phyloP scores from a whole-genome alignment of 495 filamentous ascomycete genomes.

The Xylaria sp. region DNA sequence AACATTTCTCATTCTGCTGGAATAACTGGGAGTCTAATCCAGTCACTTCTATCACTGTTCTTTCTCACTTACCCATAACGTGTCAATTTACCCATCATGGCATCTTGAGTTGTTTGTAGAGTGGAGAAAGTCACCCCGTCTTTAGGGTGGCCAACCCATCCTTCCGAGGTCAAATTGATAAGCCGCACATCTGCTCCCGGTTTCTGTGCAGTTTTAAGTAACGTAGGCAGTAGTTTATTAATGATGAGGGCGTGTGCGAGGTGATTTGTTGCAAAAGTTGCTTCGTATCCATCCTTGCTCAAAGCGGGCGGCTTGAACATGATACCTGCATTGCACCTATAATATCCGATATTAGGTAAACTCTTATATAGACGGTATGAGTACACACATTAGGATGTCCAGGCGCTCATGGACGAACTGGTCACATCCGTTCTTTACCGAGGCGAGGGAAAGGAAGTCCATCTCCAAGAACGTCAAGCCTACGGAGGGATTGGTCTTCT shows the following conservation, averaged over 20 bases:
- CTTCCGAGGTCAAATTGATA: constrained; percentile 43
- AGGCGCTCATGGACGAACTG: constrained; percentile 41
- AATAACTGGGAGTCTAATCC: background rate
- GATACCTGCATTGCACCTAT: constrained; percentile 67
- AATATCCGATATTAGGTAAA: background rate
- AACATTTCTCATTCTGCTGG: background rate
- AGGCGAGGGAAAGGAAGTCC: constrained; percentile 32
- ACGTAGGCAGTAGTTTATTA: constrained; percentile 63
- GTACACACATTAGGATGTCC: constrained; percentile 47
- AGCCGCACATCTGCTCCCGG: constrained; percentile 51
- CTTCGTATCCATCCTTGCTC: constrained; percentile 72
- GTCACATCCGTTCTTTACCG: constrained; percentile 32
- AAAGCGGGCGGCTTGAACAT: constrained; percentile 60
- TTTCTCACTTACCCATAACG: constrained; percentile 31
- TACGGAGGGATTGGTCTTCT: constrained; percentile 25
- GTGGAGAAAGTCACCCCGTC: constrained; percentile 48
- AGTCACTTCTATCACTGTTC: background rate
- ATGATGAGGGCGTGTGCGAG: constrained; percentile 72
- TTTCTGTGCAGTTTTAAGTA: constrained; percentile 58
- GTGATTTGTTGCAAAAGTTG: constrained; percentile 77
- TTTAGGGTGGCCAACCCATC: constrained; percentile 41
- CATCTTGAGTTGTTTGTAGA: constrained; percentile 46
- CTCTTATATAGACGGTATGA: background rate
- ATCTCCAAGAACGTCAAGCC: constrained; percentile 35
- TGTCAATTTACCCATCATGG: constrained; percentile 27